Base-by-base conservation (phyloP, 1,139 yeast genomes). In the Scheffersomyces illinoinensis region DNA sequence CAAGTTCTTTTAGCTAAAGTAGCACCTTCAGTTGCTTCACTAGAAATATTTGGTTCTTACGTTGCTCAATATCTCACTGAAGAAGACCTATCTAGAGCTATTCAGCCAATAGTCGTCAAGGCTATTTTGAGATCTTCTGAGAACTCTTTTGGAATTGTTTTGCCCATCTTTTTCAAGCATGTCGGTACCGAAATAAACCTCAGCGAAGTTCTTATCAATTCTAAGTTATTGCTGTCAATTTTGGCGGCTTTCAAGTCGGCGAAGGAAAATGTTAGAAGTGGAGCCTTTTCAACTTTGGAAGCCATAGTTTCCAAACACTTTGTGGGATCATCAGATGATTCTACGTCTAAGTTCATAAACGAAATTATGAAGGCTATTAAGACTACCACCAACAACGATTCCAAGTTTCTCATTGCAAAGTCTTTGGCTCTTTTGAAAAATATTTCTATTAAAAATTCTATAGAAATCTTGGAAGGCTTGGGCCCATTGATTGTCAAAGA, bases 81-180 rank as follows among this genome's bases (percentile, higher is more conserved):
- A n/a, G 79, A 77, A 1, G 78, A 79, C 17, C 79, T 90, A 58
- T 72, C 70, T 18, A 65, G 70, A 0, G 58, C 66, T 4, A 64
- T 92, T 19, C 69, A 88, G 10, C 92, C 96, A 2, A 79, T 83
- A 19, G 69, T 93, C 56, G 95, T 91, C 64, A 93, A 91, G 69
- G 85, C 96, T 0, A 81, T 90, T 55, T 79, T 95, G 67, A 85
- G 98, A 71, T 87, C 97, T 2, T 90, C 98, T 0, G 98, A 93
- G 69, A 75, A 79, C 48, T 84, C 92, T 0, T 83, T 91, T 63
- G 81, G 82, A 7, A 67, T 77, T 47, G 74, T 88, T 18, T 68
- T 86, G 21, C 88, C 89, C 0, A 74, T 79, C 2, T 69, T 91
- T 24, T 76, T 87, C 56, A 58, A 65, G 2, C 70, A 77, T 47